Evolutionary conservation across 495 filamentous ascomycete species (phyloP), one percentile per base, ranked within the genome.

Genomic region (Sabuloglossum arenarium): DNA sequence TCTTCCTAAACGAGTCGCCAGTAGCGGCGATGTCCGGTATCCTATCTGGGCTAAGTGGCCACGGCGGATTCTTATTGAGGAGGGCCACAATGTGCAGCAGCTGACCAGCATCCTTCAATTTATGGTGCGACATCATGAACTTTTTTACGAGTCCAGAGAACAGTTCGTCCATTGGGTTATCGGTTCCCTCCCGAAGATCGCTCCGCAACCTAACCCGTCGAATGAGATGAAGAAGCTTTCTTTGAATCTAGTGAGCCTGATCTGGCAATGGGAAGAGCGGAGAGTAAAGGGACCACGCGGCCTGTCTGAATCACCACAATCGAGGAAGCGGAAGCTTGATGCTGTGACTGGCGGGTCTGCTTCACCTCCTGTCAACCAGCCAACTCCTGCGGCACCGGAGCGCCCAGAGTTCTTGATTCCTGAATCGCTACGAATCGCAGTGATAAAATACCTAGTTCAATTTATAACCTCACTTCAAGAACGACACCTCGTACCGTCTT

Each of bases 41-140:
- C 81, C 81, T 1, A 70, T 88, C 27, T 97, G 91, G 93, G 86
- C 89, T 1, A 82, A 85, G 61, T 87, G 89, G 68, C 88, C 93
- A 28, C 79, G 88, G 31, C 85, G 86, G 27, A 95, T 97, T 52
- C 69, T 99, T 53, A 81, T 86, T 8, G 93, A 99, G 67, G 93
- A 99, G 65, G 88, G 84, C n/a, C 85, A 88, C 59, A 99, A 99
- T 61, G 74, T 89, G 56, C 90, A 94, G 68, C 93, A 97, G 69
- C 81, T 96, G 66, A 95, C 88, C 32, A 88, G 85, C 67, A 97
- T 99, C 60, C 97, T 96, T 67, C 83, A 95, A 61, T 99, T 97
- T 66, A 71, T 99, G 16, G 93, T 96, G 31, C 76, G 85, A 47
- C 89, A 97, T 64, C 84, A 88, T 1, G 85, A 89, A 63, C 72